phyloP scores from a whole-genome alignment of 2,329 filamentous ascomycete species.

The Beauveria pseudobassiana region DNA sequence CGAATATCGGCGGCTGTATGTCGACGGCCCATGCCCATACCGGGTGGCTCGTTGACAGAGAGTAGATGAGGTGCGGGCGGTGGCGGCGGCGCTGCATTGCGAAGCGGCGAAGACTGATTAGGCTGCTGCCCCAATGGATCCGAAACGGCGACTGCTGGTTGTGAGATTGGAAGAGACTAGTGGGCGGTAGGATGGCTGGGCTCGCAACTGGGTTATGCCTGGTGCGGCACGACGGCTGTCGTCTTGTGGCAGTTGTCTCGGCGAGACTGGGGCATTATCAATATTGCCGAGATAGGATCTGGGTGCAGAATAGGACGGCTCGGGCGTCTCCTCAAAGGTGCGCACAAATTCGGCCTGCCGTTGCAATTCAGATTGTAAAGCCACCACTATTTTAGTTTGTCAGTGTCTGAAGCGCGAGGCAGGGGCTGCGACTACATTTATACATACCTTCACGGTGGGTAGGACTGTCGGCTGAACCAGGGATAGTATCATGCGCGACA shows the following conservation, averaged over 20 bases:
- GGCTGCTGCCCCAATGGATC: slow-evolving; percentile 74
- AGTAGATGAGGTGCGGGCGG: slow-evolving; percentile 59
- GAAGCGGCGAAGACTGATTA: slow-evolving; percentile 66
- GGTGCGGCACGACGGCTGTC: slow-evolving; percentile 71
- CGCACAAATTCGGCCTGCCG: slow-evolving; percentile 52
- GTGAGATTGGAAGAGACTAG: slow-evolving; percentile 77
- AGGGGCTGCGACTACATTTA: slow-evolving; percentile 10
- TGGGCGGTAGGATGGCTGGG: slow-evolving; percentile 63
- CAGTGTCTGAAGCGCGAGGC: too few relatives aligned
- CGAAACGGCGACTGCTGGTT: slow-evolving; percentile 69
- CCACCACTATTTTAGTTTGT: slow-evolving; percentile 34
- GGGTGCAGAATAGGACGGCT: slow-evolving; percentile 58
- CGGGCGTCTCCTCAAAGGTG: slow-evolving; percentile 56
- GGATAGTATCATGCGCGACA: slow-evolving; percentile 66
- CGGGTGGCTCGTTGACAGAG: slow-evolving; percentile 53
- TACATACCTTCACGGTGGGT: slow-evolving; percentile 75
- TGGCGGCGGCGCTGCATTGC: slow-evolving; percentile 57
- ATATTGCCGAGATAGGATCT: slow-evolving; percentile 59
- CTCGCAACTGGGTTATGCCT: slow-evolving; percentile 52
- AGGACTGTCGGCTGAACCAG: slow-evolving; percentile 67
- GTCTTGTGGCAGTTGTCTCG: slow-evolving; percentile 78
- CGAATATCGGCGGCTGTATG: slow-evolving; percentile 96
- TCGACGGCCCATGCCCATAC: slow-evolving; percentile 66
- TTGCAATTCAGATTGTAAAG: slow-evolving; percentile 52
- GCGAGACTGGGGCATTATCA: slow-evolving; percentile 76